A percentile compares a stretch with the other conserved stretches of the same genome.
These are phyloP conservation scores for Lactuca sativa DNA, from an alignment of 129 eudicot genomes.

Conservation along the genomic window DNA sequence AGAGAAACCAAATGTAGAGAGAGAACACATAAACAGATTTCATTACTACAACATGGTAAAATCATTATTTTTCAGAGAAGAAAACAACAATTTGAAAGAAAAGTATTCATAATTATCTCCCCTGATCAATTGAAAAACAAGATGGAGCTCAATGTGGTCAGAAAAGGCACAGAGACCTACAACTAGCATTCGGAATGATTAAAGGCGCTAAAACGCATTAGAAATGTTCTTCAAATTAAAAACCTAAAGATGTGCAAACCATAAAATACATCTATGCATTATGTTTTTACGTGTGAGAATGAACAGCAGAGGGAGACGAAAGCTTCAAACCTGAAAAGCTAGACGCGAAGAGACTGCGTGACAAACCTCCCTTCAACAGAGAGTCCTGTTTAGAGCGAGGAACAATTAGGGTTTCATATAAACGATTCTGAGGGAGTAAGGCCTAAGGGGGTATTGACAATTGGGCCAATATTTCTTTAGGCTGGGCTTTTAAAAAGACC, in stretches of 20 bases:
- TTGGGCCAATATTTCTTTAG: not conserved
- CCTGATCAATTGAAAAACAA: no score
- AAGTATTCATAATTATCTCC: no score
- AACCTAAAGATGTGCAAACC: not conserved
- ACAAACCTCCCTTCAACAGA: not conserved
- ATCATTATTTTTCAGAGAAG: no score
- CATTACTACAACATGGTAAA: no score
- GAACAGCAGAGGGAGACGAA: not conserved
- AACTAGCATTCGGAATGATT: not conserved
- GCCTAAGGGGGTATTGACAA: not conserved
- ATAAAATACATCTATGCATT: not conserved
- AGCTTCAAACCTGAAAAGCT: conserved; percentile 18
- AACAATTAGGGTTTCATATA: conserved; percentile 15
- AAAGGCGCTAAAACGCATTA: not conserved
- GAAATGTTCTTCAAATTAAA: not conserved
- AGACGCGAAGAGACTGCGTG: conserved; percentile 1
- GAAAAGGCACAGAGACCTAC: not conserved
- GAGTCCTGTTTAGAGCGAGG: conserved; percentile 1
- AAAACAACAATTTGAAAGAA: no score
- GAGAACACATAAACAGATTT: no score
- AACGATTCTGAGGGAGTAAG: not conserved
- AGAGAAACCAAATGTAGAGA: not conserved
- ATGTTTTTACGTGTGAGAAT: not conserved
- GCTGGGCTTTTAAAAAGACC: not conserved
- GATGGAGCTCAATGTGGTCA: not conserved